A percentile compares a stretch with the other conserved stretches of the same genome.
These are phyloP conservation scores for Hyaloperonospora brassicae DNA, from an alignment of 352 stramenopile species.

Conservation along the genomic window DNA sequence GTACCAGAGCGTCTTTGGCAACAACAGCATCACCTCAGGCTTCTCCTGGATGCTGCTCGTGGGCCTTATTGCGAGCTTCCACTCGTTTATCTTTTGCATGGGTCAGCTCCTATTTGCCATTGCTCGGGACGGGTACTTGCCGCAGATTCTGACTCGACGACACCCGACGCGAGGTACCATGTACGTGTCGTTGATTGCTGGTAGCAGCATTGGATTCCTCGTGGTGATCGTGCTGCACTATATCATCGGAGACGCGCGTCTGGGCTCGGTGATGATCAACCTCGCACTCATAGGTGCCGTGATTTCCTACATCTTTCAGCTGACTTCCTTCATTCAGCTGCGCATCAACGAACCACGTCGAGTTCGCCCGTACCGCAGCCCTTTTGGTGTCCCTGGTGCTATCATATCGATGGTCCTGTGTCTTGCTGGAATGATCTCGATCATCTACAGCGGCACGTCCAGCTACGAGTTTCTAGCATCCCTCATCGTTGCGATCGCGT, in stretches of 20 bases:
- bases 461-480: constrained; percentile 55
- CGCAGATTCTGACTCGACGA: constrained; percentile 36
- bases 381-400: constrained; percentile 46
- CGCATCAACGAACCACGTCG: constrained; percentile 45
- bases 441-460: constrained; percentile 54
- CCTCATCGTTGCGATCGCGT: constrained; percentile 42
- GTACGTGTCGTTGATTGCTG: constrained; percentile 46
- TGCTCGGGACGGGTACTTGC: constrained; percentile 52
- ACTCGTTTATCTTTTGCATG: constrained; percentile 80
- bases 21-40: constrained; percentile 53
- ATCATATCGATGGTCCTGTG: constrained; percentile 39
- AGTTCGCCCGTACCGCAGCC: constrained; percentile 39
- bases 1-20: constrained; percentile 60
- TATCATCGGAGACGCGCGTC: constrained; percentile 45
- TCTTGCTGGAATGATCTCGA: constrained; percentile 41
- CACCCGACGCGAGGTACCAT: constrained; percentile 41
- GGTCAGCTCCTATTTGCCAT: constrained; percentile 57
- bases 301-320: constrained; percentile 40
- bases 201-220: constrained; percentile 36
- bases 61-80: constrained; percentile 54
- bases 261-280: constrained; percentile 65
- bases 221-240: constrained; percentile 44
- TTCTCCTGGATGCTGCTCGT: constrained; percentile 67
- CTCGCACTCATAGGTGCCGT: constrained; percentile 56
- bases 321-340: constrained; percentile 44